Conservation (phyloP, 164 flowering plant species). For the Vitis rupestris region DNA sequence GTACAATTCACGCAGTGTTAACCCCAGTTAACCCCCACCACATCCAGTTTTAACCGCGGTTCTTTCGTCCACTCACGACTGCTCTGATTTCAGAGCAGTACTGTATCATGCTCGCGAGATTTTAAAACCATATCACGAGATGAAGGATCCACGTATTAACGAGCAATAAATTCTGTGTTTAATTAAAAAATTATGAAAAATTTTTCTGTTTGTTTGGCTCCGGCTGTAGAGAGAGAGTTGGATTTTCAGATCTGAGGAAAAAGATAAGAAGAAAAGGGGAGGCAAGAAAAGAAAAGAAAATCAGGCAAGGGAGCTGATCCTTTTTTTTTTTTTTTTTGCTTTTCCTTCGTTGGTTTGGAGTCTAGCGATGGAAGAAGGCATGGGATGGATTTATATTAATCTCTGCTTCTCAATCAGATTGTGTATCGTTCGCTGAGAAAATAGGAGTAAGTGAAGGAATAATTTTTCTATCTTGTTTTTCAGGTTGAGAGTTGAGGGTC, state of each 20-base stretch:
- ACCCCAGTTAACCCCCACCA: background rate
- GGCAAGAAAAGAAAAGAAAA: background rate
- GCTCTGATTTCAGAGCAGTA: slow-evolving; percentile 15
- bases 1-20: background rate
- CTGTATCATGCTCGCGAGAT: slow-evolving; percentile 1
- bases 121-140: slow-evolving; percentile 2
- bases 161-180: background rate
- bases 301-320: background rate
- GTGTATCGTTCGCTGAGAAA: too few species aligned
- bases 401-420: too few species aligned
- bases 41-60: slow-evolving; percentile 8
- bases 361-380: too few species aligned
- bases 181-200: background rate
- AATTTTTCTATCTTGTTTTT: too few species aligned
- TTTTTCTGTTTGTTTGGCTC: background rate
- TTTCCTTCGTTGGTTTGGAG: background rate
- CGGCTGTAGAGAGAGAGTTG: background rate
- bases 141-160: background rate
- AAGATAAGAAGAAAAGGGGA: slow-evolving; percentile 5
- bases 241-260: slow-evolving; percentile 1
- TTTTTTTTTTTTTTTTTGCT: background rate
- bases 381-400: too few species aligned
- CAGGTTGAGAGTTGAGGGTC: too few species aligned
- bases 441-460: too few species aligned
- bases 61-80: slow-evolving; percentile 3